These are phyloP conservation scores for Fusarium sp. DNA, from an alignment of 2,329 filamentous ascomycete species.

Conservation along the genomic window DNA sequence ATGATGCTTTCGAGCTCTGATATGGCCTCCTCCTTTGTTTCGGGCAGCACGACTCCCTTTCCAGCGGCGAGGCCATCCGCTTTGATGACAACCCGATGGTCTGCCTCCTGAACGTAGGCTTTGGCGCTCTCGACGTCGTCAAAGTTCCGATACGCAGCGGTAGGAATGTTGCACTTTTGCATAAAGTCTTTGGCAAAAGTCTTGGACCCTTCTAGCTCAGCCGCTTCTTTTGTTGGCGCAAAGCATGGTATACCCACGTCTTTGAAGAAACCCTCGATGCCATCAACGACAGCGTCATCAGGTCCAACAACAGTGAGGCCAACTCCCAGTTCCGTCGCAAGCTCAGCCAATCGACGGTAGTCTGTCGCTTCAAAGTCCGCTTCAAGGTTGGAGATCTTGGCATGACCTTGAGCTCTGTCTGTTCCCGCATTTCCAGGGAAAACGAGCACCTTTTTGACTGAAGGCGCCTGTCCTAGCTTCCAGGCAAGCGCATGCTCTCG, in stretches of 20 bases:
- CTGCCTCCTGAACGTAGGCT: conserved; percentile 70
- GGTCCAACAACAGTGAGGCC: conserved; percentile 81
- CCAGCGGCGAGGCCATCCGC: conserved; percentile 80
- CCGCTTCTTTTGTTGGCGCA: conserved; percentile 76
- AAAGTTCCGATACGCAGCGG: conserved; percentile 79
- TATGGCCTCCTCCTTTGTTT: conserved; percentile 69
- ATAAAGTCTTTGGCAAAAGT: conserved; percentile 86
- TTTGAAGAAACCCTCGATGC: conserved; percentile 79
- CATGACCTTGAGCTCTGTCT: conserved; percentile 54
- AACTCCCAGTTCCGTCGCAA: conserved; percentile 71
- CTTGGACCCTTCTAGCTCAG: conserved; percentile 82
- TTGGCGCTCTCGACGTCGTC: conserved; percentile 68
- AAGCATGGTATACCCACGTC: conserved; percentile 71
- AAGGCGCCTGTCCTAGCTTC: conserved; percentile 75
- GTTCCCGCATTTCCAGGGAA: conserved; percentile 78
- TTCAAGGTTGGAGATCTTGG: conserved; percentile 70
- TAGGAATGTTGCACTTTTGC: conserved; percentile 78
- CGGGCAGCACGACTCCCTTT: conserved; percentile 66
- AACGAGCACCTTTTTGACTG: conserved; percentile 69
- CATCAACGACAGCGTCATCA: conserved; percentile 79
- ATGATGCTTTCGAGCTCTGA: conserved; percentile 76
- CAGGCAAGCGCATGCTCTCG: conserved; percentile 82
- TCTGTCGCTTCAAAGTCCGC: conserved; percentile 61
- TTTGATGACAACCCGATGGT: conserved; percentile 78
- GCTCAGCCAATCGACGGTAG: conserved; percentile 70